A percentile compares a stretch with the other conserved stretches of the same genome.
Evolutionary conservation across 2,329 filamentous ascomycete species (phyloP).

Genomic region (Emmonsiellopsis sp.): DNA sequence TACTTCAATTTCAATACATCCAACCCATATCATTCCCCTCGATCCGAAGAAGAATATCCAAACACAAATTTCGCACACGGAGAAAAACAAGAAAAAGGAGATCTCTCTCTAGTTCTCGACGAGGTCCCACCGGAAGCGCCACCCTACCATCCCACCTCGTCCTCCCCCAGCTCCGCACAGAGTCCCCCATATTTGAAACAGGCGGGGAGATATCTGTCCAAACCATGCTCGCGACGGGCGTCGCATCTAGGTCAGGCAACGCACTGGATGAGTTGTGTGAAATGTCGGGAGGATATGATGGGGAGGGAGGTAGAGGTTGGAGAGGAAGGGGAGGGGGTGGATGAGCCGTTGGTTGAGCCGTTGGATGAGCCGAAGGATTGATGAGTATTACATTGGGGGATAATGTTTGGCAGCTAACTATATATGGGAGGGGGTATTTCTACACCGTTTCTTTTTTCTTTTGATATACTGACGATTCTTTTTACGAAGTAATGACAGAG

Average conservation of each 20-base stretch:
- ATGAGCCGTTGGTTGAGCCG: neutral
- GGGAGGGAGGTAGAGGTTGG: neutral
- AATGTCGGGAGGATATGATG: neutral
- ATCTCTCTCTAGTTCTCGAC: neutral
- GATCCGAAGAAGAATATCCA: neutral
- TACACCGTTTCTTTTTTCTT: neutral
- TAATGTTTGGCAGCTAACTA: no score
- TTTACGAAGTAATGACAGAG: neutral
- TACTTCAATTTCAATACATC: no score
- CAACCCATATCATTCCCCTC: neutral
- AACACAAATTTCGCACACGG: neutral
- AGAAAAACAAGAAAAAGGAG: neutral
- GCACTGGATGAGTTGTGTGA: neutral
- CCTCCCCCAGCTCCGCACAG: neutral
- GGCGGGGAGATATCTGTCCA: neutral
- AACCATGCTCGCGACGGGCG: neutral
- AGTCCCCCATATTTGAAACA: no score
- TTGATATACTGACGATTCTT: neutral
- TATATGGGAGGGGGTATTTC: no score
- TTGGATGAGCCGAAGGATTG: neutral
- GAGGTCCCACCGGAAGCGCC: neutral
- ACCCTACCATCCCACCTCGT: neutral
- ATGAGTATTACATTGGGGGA: neutral
- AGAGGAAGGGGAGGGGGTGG: neutral
- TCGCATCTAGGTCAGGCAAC: neutral